phyloP scores from a whole-genome alignment of 257 asterid genomes.

The Penstemon newberryi region DNA sequence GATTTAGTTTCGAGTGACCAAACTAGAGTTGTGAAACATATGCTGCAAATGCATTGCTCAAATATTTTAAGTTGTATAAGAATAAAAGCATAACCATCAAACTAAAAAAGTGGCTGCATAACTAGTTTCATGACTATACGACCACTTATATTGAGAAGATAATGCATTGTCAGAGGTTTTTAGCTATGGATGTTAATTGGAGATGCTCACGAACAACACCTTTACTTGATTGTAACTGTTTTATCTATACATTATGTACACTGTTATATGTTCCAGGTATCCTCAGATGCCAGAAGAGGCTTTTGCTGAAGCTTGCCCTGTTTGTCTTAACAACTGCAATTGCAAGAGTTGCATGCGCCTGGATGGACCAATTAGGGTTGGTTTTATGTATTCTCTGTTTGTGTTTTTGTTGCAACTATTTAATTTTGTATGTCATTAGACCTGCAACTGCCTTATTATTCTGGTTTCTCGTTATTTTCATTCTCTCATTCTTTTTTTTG shows the following conservation, averaged over 20 bases:
- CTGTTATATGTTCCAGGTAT: conserved; percentile 39
- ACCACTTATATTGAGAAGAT: not conserved
- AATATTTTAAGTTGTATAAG: not conserved
- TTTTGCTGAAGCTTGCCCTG: conserved; percentile 54
- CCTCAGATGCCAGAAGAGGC: conserved; percentile 49
- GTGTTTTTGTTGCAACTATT: not conserved
- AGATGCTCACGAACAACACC: not conserved
- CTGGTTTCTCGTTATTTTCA: not conserved
- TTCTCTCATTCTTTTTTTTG: not conserved
- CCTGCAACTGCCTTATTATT: conserved; percentile 18
- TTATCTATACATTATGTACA: not conserved
- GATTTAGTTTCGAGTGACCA: not conserved
- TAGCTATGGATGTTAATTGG: not conserved
- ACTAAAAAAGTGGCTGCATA: not conserved
- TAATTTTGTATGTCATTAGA: not conserved
- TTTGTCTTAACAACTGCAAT: conserved; percentile 56
- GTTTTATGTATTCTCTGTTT: conserved; percentile 17
- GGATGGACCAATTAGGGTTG: conserved; percentile 40
- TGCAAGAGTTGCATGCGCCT: conserved; percentile 63
- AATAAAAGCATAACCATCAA: not conserved
- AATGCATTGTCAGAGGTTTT: not conserved
- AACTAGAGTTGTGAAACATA: not conserved
- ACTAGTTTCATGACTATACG: not conserved
- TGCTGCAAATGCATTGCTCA: not conserved
- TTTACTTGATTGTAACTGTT: not conserved